These are phyloP conservation scores for Clathrospora elynae DNA, from an alignment of 2,329 filamentous ascomycete species.

Conservation along the genomic window DNA sequence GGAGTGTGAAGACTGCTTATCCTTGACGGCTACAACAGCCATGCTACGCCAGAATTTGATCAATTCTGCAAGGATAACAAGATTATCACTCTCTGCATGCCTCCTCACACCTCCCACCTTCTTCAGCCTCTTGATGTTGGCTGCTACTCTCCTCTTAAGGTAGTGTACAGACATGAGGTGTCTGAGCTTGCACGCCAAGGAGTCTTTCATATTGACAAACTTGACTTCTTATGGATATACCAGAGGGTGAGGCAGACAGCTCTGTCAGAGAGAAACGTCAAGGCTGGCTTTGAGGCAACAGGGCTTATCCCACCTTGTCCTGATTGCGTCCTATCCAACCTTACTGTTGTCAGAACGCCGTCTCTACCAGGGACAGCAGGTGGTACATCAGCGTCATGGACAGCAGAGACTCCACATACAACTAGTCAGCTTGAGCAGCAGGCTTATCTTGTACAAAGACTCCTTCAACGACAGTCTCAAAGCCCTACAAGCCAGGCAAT, in stretches of 20 bases:
- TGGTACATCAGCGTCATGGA: background rate
- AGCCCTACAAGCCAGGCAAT: background rate
- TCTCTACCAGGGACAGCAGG: constrained; percentile 15
- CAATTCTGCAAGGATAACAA: constrained; percentile 44
- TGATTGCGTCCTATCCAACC: constrained; percentile 17
- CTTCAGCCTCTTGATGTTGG: constrained; percentile 49
- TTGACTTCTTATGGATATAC: background rate
- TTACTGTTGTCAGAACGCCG: constrained; percentile 11
- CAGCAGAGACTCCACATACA: background rate
- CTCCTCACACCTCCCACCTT: constrained; percentile 37
- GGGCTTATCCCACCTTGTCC: constrained; percentile 18
- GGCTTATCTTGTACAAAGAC: background rate
- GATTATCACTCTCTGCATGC: constrained; percentile 32
- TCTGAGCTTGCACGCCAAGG: background rate
- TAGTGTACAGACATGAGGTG: background rate
- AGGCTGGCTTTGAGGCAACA: constrained; percentile 5
- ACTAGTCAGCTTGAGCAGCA: background rate
- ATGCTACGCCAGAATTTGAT: constrained; percentile 45
- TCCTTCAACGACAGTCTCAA: background rate
- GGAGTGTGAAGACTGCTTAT: constrained; percentile 46
- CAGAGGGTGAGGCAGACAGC: background rate
- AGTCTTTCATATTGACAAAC: background rate
- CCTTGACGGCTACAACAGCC: constrained; percentile 45
- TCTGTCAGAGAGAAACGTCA: background rate
- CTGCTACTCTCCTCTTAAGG: constrained; percentile 33